Base-by-base conservation (phyloP, 192 early-diverging fungal species). In the Gryganskiella cystojenkinii region DNA sequence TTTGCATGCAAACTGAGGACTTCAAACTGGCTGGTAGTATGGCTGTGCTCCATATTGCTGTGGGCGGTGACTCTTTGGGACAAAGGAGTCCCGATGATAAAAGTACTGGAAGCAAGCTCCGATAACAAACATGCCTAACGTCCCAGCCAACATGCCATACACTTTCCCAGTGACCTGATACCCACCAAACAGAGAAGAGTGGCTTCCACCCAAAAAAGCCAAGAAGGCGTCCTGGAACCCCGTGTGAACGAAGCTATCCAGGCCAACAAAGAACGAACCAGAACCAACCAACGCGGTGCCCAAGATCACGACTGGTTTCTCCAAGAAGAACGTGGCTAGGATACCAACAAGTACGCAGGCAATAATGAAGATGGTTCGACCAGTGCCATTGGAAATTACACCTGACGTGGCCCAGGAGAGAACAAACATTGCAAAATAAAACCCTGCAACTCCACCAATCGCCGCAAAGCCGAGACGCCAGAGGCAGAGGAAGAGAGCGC, bases 381-480 rank as follows among this genome's bases (percentile, higher is more conserved):
- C 92, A 65, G 80, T 80, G 14, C 82, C 83, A 4, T 79, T 67
- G 1, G 85, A 80, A 58, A 92, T 92, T 20, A 92, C 55, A 8
- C 92, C 90, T 28, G 85, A 82, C 20, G 69, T 50, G 5, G 78
- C 70, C 83, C 87, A 89, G 13, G 89, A 82, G 45, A 93, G 86
- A 47, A 94, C 71, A 82, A 89, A 92, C 25, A 92, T 67, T 0
- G 93, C 88, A 28, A 92, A 67, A 28, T 87, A 69, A 80, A 91
- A 95, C 53, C 95, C 95, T 19, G 89, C 87, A 42, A 94, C 71
- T 20, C 84, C 94, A 60, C 94, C 95, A 24, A 95, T 74, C 11
- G 92, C 67, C 30, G 90, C 87, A 31, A 95, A 72, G 25, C 90
- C 94, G 2, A 95, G 67, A 56, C 84, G 85, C 81, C 85, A 88